Conservation (phyloP, 2,329 filamentous ascomycete species). For the Arthrinium phaeospermum region DNA sequence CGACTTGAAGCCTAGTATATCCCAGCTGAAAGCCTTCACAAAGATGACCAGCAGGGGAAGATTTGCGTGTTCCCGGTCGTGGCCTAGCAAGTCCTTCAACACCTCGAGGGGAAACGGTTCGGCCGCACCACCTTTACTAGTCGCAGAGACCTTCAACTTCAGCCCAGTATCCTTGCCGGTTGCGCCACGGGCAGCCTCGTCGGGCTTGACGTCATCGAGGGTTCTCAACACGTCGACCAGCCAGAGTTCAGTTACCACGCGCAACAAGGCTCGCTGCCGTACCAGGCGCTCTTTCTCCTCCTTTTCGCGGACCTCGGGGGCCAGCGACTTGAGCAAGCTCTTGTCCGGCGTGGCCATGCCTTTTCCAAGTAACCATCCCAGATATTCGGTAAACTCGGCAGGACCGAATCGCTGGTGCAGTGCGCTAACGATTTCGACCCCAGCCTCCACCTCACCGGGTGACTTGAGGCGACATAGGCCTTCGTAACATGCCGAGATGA, state of each 20-base stretch:
- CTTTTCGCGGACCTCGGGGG: conserved; percentile 84
- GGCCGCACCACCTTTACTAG: conserved; percentile 68
- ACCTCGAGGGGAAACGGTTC: conserved; percentile 97
- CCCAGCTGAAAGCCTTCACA: conserved; percentile 96
- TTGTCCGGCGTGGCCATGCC: conserved; percentile 92
- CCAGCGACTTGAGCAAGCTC: conserved; percentile 76
- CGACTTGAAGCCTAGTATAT: conserved; percentile 82
- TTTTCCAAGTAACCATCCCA: conserved; percentile 91
- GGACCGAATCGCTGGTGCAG: conserved; percentile 94
- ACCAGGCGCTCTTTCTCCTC: conserved; percentile 94
- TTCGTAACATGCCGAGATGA: conserved; percentile 94
- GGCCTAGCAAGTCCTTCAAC: conserved; percentile 92
- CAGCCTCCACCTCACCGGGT: conserved; percentile 88
- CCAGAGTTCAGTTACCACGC: conserved; percentile 96
- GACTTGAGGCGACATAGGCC: conserved; percentile 91
- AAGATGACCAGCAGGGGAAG: conserved; percentile 92
- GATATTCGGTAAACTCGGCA: conserved; percentile 84
- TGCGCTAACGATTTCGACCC: conserved; percentile 92
- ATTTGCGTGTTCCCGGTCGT: conserved; percentile 92
- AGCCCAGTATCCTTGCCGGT: conserved; percentile 67
- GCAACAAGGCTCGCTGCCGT: conserved; percentile 83
- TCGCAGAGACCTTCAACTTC: conserved; percentile 59
- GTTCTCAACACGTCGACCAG: conserved; percentile 87
- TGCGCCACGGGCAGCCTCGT: conserved; percentile 66
- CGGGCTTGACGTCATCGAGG: conserved; percentile 70